Evolutionary conservation across 1,139 yeast genomes (phyloP).

Genomic region (Blastobotrys capitulatus): DNA sequence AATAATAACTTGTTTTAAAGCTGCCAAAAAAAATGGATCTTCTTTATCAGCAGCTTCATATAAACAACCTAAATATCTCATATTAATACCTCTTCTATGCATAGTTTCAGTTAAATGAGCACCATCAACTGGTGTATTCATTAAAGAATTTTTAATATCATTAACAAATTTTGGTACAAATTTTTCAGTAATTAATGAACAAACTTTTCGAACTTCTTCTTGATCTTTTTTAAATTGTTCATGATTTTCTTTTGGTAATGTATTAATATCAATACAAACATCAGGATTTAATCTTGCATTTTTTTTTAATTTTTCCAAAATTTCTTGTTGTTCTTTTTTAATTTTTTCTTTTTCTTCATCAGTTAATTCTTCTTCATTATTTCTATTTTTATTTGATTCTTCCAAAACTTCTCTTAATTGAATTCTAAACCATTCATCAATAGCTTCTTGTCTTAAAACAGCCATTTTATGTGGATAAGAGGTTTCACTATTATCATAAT

Average conservation of each 20-base stretch:
- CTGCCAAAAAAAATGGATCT: slow-evolving; percentile 16
- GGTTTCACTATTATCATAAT: slow-evolving; percentile 41
- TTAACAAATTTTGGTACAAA: slow-evolving; percentile 61
- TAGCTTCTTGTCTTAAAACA: slow-evolving; percentile 78
- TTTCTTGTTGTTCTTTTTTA: slow-evolving; percentile 27
- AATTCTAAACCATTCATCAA: slow-evolving; percentile 83
- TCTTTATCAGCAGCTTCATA: slow-evolving; percentile 16
- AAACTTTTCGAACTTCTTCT: slow-evolving; percentile 60
- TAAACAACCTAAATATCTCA: slow-evolving; percentile 72
- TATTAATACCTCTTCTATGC: slow-evolving; percentile 80
- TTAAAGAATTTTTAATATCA: slow-evolving; percentile 45
- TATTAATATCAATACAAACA: slow-evolving; percentile 46
- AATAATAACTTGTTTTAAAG: slow-evolving; percentile 46
- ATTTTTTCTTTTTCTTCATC: slow-evolving; percentile 36
- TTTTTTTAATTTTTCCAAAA: slow-evolving; percentile 51
- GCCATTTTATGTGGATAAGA: slow-evolving; percentile 80
- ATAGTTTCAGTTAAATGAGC: slow-evolving; percentile 58
- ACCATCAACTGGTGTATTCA: slow-evolving; percentile 76
- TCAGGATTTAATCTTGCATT: slow-evolving; percentile 71
- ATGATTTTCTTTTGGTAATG: slow-evolving; percentile 38
- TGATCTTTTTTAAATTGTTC: slow-evolving; percentile 46
- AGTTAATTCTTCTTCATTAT: slow-evolving; percentile 44
- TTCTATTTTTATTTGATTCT: slow-evolving; percentile 28
- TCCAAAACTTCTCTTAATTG: slow-evolving; percentile 50
- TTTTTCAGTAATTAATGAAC: slow-evolving; percentile 52